Evolutionary conservation across 2,329 filamentous ascomycete species (phyloP), one percentile per base, ranked within the genome.

Genomic region (Epicoccum nigrum): DNA sequence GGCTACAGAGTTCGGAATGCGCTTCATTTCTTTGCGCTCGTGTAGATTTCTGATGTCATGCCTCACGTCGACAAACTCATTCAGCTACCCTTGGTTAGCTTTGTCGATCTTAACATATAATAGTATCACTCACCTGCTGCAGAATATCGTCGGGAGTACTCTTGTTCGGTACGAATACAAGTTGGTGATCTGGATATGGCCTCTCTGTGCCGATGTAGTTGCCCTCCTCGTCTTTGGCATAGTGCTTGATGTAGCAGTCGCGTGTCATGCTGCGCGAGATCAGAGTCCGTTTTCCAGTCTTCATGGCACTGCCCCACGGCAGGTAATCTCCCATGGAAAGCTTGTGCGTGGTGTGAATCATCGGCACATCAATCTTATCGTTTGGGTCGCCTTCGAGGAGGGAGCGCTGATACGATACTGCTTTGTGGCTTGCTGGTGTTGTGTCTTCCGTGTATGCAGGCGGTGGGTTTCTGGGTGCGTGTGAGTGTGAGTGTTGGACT

Each of bases 211-310:
- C 45, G 15, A 54, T 47, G 31, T 45, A 54, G 4, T 38, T 45
- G 7, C 51, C 51, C n/a, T 54, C 45, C 17, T 45, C 45, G 12
- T 54, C 45, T 38, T 49, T 54, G 12, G 45, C 51, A 20, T 49
- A 54, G 15, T 54, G 45, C 23, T 54, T 54, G 30, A 54, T 27
- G 20, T 54, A 41, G 34, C 45, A 48, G 28, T 54, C 51, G 34
- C 51, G 51, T 7, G 38, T 54, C 51, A 54, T 49, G 12, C 44
- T 48, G 33, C 51, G 45, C 17, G 45, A 35, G 13, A 48, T 54
- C 16, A 54, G 40, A 13, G 34, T 45, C 13, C 40, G 40, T 30
- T 45, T 48, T n/a, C 40, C 45, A 4, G 35, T 49, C 19, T 49
- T 49, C 45, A 41, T 41, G 8, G 44, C 40, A 31, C 51, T 48